These are phyloP conservation scores for Pleomassaria siparia DNA, from an alignment of 2,329 filamentous ascomycete genomes.

Conservation along the genomic window DNA sequence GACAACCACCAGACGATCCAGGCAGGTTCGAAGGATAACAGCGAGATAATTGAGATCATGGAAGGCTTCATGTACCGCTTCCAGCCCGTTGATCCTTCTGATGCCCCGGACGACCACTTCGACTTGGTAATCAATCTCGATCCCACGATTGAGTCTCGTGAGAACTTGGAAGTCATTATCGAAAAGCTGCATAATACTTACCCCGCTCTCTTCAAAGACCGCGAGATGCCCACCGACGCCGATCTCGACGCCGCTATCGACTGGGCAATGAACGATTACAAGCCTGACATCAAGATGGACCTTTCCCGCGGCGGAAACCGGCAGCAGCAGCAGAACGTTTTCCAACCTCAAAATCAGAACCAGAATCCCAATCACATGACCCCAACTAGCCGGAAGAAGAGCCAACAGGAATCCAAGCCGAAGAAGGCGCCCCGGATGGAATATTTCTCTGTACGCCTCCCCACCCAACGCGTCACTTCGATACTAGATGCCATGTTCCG, in stretches of 20 bases:
- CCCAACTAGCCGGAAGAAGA: constrained; percentile 27
- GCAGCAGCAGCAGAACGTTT: constrained; percentile 28
- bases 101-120: constrained; percentile 76
- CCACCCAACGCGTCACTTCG: constrained; percentile 52
- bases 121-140: constrained; percentile 85
- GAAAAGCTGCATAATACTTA: constrained; percentile 72
- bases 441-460: constrained; percentile 64
- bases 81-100: constrained; percentile 69
- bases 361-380: constrained; percentile 16
- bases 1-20: constrained; percentile 99
- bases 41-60: constrained; percentile 88
- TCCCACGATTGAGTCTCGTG: constrained; percentile 71
- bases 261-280: constrained; percentile 73
- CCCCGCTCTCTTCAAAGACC: constrained; percentile 67
- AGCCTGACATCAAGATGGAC: constrained; percentile 72
- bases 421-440: constrained; percentile 58
- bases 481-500: constrained; percentile 73
- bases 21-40: constrained; percentile 68
- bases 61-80: constrained; percentile 88
- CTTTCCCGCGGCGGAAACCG: constrained; percentile 57
- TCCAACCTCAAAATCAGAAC: constrained; percentile 48
- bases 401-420: constrained; percentile 42
- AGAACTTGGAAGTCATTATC: constrained; percentile 82
- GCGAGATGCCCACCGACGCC: constrained; percentile 66
- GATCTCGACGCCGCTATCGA: constrained; percentile 80